Conservation (phyloP, 805 yeast species). For the Nakazawaea sp. region DNA sequence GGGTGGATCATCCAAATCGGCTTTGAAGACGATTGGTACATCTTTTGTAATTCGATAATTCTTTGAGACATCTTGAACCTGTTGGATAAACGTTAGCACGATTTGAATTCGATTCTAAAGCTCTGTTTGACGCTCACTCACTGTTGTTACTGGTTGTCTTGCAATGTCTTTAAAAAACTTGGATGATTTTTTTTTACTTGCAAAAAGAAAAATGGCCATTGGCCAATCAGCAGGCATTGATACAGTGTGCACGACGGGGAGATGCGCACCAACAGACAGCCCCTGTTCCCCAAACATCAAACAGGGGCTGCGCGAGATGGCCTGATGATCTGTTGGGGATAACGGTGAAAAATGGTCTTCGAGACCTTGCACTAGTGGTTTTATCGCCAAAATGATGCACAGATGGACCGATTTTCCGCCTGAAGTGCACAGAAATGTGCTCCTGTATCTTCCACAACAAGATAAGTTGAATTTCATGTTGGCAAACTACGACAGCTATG, state of each 20-base stretch:
- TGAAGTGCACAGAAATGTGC: conserved; percentile 10
- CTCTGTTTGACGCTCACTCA: not conserved
- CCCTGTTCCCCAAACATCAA: no score
- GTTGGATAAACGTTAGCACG: no score
- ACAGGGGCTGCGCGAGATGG: no score
- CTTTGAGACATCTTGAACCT: conserved; percentile 19
- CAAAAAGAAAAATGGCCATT: no score
- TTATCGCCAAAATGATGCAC: not conserved
- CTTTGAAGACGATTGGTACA: conserved; percentile 50
- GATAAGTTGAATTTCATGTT: conserved; percentile 25
- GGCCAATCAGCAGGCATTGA: no score
- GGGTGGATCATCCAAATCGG: conserved; percentile 54
- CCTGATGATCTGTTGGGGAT: not conserved
- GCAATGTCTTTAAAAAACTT: no score
- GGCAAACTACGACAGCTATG: conserved; percentile 24
- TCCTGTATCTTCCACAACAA: conserved; percentile 31
- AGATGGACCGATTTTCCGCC: no score
- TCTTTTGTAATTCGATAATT: conserved; percentile 51
- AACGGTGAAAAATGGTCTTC: not conserved
- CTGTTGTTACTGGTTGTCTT: not conserved
- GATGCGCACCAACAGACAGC: no score
- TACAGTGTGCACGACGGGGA: no score
- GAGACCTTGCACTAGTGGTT: not conserved
- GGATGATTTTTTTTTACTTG: conserved; percentile 10
- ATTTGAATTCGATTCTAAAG: no score